These are phyloP conservation scores for Ascobolus immersus DNA, from an alignment of 495 filamentous ascomycete species.

Conservation along the genomic window DNA sequence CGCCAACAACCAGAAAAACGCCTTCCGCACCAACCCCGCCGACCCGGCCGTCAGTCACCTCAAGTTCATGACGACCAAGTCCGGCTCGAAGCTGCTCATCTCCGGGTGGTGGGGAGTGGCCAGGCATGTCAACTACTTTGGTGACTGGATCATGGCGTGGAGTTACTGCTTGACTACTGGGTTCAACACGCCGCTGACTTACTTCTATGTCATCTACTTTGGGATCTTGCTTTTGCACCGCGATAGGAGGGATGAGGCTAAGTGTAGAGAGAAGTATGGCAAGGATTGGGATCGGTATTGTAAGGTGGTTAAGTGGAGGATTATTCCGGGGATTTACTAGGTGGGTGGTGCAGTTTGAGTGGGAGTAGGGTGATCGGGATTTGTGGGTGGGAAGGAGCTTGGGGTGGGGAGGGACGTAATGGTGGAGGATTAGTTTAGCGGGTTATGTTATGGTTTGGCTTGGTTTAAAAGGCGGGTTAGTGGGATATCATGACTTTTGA, in stretches of 20 bases:
- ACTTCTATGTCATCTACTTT: slow-evolving; percentile 92
- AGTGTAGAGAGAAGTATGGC: slow-evolving; percentile 80
- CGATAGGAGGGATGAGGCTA: slow-evolving; percentile 76
- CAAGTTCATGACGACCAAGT: slow-evolving; percentile 64
- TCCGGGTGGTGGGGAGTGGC: slow-evolving; percentile 89
- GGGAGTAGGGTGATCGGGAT: too few species aligned
- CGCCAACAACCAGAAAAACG: slow-evolving; percentile 82
- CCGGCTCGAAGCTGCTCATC: slow-evolving; percentile 52
- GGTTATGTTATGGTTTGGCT: too few species aligned
- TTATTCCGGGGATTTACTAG: slow-evolving; percentile 84
- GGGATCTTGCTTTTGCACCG: slow-evolving; percentile 69
- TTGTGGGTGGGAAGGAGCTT: too few species aligned
- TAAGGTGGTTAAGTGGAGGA: slow-evolving; percentile 54
- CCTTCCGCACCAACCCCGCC: slow-evolving; percentile 66
- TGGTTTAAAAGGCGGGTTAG: too few species aligned
- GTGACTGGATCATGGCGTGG: slow-evolving; percentile 89
- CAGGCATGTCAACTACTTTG: slow-evolving; percentile 92
- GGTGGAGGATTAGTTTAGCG: too few species aligned
- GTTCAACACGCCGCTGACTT: slow-evolving; percentile 64
- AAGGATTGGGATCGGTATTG: slow-evolving; percentile 82
- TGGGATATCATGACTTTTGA: too few species aligned
- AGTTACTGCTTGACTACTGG: slow-evolving; percentile 78
- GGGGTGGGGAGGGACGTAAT: too few species aligned
- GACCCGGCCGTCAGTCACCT: slow-evolving; percentile 60
- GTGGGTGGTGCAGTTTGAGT: too few species aligned